Evolutionary conservation across 257 asterid genomes (phyloP).

Genomic region (Rehmannia glutinosa): DNA sequence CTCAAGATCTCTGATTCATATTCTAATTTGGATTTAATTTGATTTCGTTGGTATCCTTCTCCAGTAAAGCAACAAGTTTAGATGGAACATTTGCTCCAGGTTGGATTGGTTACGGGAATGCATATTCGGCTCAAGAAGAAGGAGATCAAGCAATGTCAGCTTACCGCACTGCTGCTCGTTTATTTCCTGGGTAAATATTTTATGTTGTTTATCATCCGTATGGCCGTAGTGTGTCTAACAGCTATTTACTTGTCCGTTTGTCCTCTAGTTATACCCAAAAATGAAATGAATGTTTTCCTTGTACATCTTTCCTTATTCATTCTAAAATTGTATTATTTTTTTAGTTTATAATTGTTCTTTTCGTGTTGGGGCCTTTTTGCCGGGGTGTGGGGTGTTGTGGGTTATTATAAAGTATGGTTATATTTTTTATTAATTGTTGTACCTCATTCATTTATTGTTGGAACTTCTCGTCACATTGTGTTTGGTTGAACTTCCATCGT

Average conservation of each 20-base stretch:
- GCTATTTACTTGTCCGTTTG: not conserved
- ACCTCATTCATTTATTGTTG: not conserved
- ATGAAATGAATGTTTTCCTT: not conserved
- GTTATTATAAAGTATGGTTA: not conserved
- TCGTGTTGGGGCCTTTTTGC: not conserved
- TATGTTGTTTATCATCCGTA: constrained; percentile 6
- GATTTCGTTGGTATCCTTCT: constrained; percentile 17
- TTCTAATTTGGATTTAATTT: constrained; percentile 7
- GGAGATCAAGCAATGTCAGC: constrained; percentile 99
- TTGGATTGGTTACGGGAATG: constrained; percentile 97
- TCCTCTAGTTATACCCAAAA: constrained; percentile 1
- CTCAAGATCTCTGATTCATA: not conserved
- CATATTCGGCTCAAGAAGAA: constrained; percentile 93
- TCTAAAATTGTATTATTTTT: not conserved
- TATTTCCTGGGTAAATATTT: constrained; percentile 87
- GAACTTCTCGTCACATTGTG: not conserved
- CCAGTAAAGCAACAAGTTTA: constrained; percentile 94
- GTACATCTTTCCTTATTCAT: not conserved
- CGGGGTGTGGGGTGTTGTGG: not conserved
- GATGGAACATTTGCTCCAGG: constrained; percentile 97
- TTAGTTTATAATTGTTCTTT: not conserved
- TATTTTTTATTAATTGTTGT: not conserved
- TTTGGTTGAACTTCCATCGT: not conserved
- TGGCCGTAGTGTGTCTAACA: not conserved
- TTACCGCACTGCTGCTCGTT: constrained; percentile 97